Conservation (phyloP, 345 rosid genomes). For the Brassica juncea region DNA sequence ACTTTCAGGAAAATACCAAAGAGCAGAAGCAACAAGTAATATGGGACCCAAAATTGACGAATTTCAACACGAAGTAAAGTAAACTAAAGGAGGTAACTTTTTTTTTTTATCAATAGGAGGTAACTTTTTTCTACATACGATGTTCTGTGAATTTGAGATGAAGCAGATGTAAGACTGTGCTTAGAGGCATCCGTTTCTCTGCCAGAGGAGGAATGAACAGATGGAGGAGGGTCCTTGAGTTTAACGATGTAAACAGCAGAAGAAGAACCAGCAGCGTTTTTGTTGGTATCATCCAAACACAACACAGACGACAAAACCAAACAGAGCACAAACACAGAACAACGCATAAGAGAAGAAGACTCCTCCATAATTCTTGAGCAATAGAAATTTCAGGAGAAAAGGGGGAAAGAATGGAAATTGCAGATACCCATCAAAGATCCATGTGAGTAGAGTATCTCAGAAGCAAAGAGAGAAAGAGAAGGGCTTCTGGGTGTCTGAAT, state of each 20-base stretch:
- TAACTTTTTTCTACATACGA: too few species aligned
- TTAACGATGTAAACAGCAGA: constrained; percentile 80
- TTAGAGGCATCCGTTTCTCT: constrained; percentile 36
- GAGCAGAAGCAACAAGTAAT: constrained; percentile 30
- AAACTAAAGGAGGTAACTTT: neutral
- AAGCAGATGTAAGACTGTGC: constrained; percentile 42
- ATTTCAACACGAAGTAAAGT: constrained; percentile 22
- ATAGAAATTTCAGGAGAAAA: constrained; percentile 35
- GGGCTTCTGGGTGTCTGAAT: constrained; percentile 26
- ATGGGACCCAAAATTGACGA: constrained; percentile 35
- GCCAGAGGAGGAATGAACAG: constrained; percentile 43
- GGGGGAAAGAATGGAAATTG: constrained; percentile 19
- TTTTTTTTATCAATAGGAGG: too few species aligned
- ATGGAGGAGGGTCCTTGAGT: constrained; percentile 63
- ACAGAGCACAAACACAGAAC: constrained; percentile 38
- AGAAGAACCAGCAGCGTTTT: constrained; percentile 47
- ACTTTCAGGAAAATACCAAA: constrained; percentile 30
- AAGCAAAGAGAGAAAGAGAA: constrained; percentile 14
- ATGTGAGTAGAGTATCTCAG: constrained; percentile 30
- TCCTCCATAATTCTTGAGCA: constrained; percentile 24
- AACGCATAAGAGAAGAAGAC: constrained; percentile 30
- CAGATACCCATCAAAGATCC: constrained; percentile 43
- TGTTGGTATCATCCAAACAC: constrained; percentile 40
- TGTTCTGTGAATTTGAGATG: constrained; percentile 42
- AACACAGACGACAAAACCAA: constrained; percentile 39